Base-by-base conservation (phyloP, 805 yeast genomes). In the Candida tallmaniae region DNA sequence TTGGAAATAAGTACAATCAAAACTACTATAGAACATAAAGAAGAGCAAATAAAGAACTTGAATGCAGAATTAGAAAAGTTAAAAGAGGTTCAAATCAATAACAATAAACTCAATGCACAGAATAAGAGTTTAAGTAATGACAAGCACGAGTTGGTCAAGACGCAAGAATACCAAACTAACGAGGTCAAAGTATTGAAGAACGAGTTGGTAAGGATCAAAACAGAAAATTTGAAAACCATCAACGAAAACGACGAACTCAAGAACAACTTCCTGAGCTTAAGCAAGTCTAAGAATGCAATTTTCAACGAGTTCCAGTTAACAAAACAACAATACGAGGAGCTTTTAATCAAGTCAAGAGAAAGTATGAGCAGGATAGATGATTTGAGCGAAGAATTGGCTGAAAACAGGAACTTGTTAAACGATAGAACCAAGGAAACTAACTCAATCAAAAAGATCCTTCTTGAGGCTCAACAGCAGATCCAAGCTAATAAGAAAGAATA, bases 381-480 rank as follows among this genome's bases (percentile, higher is more conserved):
- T 2, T 54, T 89, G 19, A 88, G 84, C 45, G 95, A 87, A 37
- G 96, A 89, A 50, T 60, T 90, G n/a, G 64, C 73, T 8, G 97
- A 89, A 38, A 65, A 84, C 4, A 73, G 86, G 36, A 72, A 75
- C 21, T 66, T 80, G 56, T 58, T 89, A 2, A 93, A 81, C 50
- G 96, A 88, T 49, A 74, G 95, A 40, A 77, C 84, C 0, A 68
- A 89, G 32, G 97, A 90, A 57, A 70, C 86, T 0, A 66, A 79
- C 1, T 78, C 86, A 0, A 74, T 88, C 58, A 70, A 94, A 46
- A 65, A 83, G 39, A 54, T 86, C 24, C 51, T 89, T 19, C 56
- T 75, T 29, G 95, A 86, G 29, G 70, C 75, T 5, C 90, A 88
- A 47, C 78, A 76, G 29, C 70, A 65, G 24, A 70, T 74, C 27